phyloP scores from a whole-genome alignment of 306 rosid species.

The Cicer pinnatifidum region DNA sequence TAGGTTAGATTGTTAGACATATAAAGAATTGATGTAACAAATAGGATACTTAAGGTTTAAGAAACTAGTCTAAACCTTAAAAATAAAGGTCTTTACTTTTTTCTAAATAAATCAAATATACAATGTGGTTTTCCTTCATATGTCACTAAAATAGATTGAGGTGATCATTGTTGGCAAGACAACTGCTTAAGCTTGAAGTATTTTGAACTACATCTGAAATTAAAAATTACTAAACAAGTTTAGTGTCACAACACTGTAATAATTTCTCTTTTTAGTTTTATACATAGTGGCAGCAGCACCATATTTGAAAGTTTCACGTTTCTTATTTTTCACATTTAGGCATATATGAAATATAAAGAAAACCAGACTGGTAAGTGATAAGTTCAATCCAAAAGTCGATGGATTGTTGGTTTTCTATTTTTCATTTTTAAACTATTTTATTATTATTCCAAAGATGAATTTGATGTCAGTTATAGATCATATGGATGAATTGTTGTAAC shows the following conservation, averaged over 20 bases:
- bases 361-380: too few relatives aligned
- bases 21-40: neutral
- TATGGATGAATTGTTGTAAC: too few relatives aligned
- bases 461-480: too few relatives aligned
- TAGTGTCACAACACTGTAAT: neutral
- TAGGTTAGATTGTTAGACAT: conserved; percentile 40
- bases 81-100: conserved; percentile 15
- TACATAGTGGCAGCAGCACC: too few relatives aligned
- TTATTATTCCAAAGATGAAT: too few relatives aligned
- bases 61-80: conserved; percentile 29
- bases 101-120: neutral
- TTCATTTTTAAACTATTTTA: neutral
- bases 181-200: conserved; percentile 1
- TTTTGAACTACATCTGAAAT: neutral
- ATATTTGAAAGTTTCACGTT: too few relatives aligned
- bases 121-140: neutral
- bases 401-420: neutral
- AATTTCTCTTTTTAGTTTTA: neutral
- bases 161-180: conserved; percentile 37
- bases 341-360: too few relatives aligned
- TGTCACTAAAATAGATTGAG: conserved; percentile 20
- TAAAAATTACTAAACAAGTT: neutral
- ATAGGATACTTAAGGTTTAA: conserved; percentile 44
- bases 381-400: too few relatives aligned
- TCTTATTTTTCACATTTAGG: too few relatives aligned